Base-by-base conservation (phyloP, 345 rosid species). In the Linum trigynum region DNA sequence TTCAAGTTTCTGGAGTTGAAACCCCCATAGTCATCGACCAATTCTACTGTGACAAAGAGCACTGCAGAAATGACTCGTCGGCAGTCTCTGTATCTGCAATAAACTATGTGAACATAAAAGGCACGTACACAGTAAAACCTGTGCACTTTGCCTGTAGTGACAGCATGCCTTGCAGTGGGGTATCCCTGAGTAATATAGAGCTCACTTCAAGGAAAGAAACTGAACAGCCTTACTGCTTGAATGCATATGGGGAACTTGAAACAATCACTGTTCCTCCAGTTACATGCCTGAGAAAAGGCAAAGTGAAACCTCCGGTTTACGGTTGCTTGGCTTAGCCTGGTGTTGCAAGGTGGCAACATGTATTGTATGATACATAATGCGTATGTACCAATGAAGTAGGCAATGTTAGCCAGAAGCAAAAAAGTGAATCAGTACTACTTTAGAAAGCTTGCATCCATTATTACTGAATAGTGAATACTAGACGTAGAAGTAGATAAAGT, bases 21-120 rank as follows among this genome's bases (percentile, higher is more conserved):
- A 81, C 73, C 56, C 97, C 97, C 1, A 92, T 92, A 10, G 67
- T 89, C 76, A 92, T 92, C 5, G 91, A 92, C 65, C 98, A 92
- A 72, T 92, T 74, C 79, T 89, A 86, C 78, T 89, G 96, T 59
- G 90, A 82, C 66, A 72, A 74, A 61, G 65, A 81, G 65, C 78
- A 67, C 39, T 92, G 97, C 78, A 67, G 61, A 57, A 89, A 87
- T 58, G 66, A 81, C 69, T 80, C 90, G 63, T 87, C 96, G 14
- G 91, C 97, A 10, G 98, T 92, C 65, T 85, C 83, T 41, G 77
- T 92, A 53, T 84, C 88, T 40, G 81, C 72, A 66, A 81, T 87
- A 76, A 84, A 82, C 79, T 92, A 89, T 61, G 51, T 69, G 61
- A 82, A 82, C 65, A 86, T 92, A 70, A 70, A 69, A 76, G 98